These are phyloP conservation scores for Phaeoacremonium minimum DNA, from an alignment of 2,329 filamentous ascomycete genomes.

Conservation along the genomic window DNA sequence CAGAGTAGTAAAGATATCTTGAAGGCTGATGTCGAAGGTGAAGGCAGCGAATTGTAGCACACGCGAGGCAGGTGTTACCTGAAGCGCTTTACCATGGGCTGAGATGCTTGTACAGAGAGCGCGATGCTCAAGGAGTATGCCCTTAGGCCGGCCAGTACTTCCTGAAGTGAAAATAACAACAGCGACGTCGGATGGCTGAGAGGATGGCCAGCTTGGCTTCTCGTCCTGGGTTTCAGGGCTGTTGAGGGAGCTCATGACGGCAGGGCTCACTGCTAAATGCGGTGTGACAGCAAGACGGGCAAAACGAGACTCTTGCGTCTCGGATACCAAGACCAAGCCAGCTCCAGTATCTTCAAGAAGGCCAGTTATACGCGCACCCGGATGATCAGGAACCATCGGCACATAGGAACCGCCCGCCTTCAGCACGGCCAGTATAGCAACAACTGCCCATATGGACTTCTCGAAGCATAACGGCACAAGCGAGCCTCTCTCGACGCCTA, in stretches of 20 bases:
- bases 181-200: neutral
- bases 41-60: conserved; percentile 26
- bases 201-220: no score
- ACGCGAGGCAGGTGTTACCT: conserved; percentile 16
- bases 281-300: no score
- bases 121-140: conserved; percentile 26
- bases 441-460: conserved; percentile 14
- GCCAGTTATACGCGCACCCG: no score
- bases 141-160: conserved; percentile 42
- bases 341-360: no score
- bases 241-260: no score
- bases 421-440: conserved; percentile 15
- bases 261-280: no score
- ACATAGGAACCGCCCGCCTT: conserved; percentile 19
- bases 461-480: conserved; percentile 15
- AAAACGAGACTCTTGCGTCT: no score
- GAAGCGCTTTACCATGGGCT: no score
- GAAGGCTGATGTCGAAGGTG: conserved; percentile 23
- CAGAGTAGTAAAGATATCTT: conserved; percentile 12
- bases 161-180: conserved; percentile 44
- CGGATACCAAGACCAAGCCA: no score
- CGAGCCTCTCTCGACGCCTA: conserved; percentile 11
- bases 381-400: conserved; percentile 11
- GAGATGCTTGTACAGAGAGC: no score
- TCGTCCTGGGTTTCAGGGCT: no score